Base-by-base conservation (phyloP, 1,284 basidiomycete genomes). In the Irpex lacteus region DNA sequence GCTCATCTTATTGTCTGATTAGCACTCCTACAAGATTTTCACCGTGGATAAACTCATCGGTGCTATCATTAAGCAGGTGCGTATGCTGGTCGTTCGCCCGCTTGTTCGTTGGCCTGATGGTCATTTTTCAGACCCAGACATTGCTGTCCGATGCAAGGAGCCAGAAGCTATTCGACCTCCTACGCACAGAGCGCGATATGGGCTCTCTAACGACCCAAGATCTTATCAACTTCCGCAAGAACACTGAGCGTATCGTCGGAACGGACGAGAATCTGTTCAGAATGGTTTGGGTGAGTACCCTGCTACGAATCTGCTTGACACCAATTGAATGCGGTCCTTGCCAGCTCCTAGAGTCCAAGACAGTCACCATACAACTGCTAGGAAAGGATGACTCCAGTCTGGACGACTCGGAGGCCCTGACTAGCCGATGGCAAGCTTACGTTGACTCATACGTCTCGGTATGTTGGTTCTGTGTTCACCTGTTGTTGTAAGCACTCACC, bases 41-140 rank as follows among this genome's bases (percentile, higher is more conserved):
- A 98, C 96, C 0, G 79, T 98, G n/a, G 96, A 98, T 79, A 95
- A 97, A 75, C 83, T 97, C 59, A 87, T 97, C 61, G 91, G 91
- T 2, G 85, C 87, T n/a, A 85, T 95, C 70, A 90, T 95, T 77
- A 98, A 93, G 75, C 95, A 92, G 81, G 92, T 87, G 64, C 26
- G 57, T 68, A 38, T 62, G 68, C 38, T 64, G 26, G 26, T 65
- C 49, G 61, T 61, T 38, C 40, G 52, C 19, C 62, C 64, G 34
- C 57, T 65, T 38, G 64, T 66, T 60, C 63, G 38, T n/a, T 32
- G 19, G 6, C 13, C 37, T 40, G 67, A 55, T 64, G 32, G 63
- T 60, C 32, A 7, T 19, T 58, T 53, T 21, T 4, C 47, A 92
- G 88, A 86, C 91, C 1, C 95, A 98, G 76, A 81, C 85, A 37